A percentile compares a stretch with the other conserved stretches of the same genome.
Evolutionary conservation across 2,329 filamentous ascomycete genomes (phyloP).

Genomic region (Neonectria faginata): DNA sequence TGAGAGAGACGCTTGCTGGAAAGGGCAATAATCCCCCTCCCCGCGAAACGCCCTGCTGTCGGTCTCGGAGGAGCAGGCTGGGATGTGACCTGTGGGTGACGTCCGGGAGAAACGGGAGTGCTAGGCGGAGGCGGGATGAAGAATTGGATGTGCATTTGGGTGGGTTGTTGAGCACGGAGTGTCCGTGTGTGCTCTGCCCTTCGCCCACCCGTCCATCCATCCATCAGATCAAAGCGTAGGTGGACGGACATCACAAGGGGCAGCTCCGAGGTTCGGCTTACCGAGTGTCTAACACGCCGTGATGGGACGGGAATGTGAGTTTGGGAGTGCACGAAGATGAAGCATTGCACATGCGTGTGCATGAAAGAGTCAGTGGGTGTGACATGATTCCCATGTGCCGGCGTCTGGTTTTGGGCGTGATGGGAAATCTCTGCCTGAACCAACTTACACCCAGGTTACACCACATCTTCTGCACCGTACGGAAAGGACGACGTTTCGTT

Average conservation of each 20-base stretch:
- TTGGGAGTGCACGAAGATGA: neutral
- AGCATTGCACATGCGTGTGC: neutral
- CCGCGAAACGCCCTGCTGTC: conserved; percentile 30
- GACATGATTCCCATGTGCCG: conserved; percentile 9
- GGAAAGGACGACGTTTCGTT: too few species aligned
- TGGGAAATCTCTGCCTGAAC: conserved; percentile 1
- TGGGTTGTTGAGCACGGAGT: neutral
- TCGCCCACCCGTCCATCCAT: conserved; percentile 9
- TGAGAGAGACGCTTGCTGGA: conserved; percentile 31
- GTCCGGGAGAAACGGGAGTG: conserved; percentile 40
- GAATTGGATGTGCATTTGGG: conserved; percentile 14
- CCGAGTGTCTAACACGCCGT: conserved; percentile 1
- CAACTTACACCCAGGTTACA: neutral
- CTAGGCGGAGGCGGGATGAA: conserved; percentile 15
- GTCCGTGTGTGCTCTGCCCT: conserved; percentile 7
- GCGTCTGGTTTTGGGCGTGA: neutral
- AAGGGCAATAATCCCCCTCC: conserved; percentile 33
- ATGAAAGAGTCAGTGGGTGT: neutral
- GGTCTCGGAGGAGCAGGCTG: conserved; percentile 3
- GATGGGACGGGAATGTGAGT: conserved; percentile 4
- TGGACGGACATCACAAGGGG: neutral
- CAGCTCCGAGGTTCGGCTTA: conserved; percentile 26
- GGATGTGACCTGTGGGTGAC: conserved; percentile 21
- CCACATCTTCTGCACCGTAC: too few species aligned
- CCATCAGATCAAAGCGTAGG: conserved; percentile 3